Evolutionary conservation across 148 eudicot species (phyloP).

Genomic region (Fallopia convolvulus): DNA sequence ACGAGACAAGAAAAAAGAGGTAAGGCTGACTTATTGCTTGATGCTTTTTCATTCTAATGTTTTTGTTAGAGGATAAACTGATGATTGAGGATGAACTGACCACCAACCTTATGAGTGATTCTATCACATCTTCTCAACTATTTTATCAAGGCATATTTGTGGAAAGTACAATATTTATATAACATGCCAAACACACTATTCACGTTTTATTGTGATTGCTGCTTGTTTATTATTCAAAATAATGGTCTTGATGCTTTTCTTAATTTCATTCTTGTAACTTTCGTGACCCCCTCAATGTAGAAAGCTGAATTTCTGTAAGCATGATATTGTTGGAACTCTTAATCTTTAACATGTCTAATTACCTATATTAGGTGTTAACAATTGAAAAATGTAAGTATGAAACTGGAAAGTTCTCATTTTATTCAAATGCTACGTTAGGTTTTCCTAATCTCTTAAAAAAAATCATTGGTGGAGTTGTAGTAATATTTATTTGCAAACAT

Average conservation of each 20-base stretch:
- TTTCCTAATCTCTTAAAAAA: neutral
- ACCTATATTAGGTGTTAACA: neutral
- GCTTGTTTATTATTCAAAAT: neutral
- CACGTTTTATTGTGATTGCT: neutral
- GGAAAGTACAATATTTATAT: neutral
- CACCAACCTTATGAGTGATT: neutral
- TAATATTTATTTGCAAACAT: neutral
- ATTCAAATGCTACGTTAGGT: neutral
- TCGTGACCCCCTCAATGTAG: neutral
- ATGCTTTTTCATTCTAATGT: neutral
- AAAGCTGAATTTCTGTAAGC: neutral
- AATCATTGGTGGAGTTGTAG: neutral
- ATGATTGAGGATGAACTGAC: neutral
- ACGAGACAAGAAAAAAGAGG: slow-evolving; percentile 84
- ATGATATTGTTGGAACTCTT: neutral
- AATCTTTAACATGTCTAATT: neutral
- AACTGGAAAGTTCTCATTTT: neutral
- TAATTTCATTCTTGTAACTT: neutral
- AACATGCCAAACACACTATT: neutral
- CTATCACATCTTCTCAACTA: neutral
- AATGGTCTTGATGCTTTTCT: neutral
- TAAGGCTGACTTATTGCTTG: slow-evolving; percentile 10
- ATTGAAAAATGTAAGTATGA: neutral
- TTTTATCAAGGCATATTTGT: neutral
- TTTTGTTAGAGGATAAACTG: neutral